Base-by-base conservation (phyloP, 2,329 filamentous ascomycete genomes). In the Fusarium anthophilum region DNA sequence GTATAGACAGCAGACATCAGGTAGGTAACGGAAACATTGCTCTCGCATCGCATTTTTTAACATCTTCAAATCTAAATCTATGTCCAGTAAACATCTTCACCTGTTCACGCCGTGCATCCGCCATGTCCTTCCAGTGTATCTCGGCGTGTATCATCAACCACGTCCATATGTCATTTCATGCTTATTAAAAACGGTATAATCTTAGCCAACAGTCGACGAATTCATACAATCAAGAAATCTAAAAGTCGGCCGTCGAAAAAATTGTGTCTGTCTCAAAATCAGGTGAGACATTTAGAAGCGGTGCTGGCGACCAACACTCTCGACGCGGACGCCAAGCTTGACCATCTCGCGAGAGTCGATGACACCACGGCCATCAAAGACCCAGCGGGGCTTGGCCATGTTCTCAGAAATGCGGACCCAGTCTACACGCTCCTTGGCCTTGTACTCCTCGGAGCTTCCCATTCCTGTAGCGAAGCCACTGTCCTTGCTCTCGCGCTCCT, bases 341-440 rank as follows among this genome's bases (percentile, higher is more conserved):
- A 82, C 81, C 83, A 89, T 85, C 72, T 84, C 82, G 28, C 80
- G 79, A 24, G 82, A 83, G 72, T 89, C 86, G 53, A 89, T 84
- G 37, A 89, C 84, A 44, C 87, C 87, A 62, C 86, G 86, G n/a
- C 88, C 88, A 67, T 90, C 87, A 80, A 90, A 90, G 32, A 89
- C 81, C 86, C 87, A 89, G 64, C 84, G 86, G 17, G 88, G 87
- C 80, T 86, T 85, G 55, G 82, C 82, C 87, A 89, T 89, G 71
- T 80, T 79, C 59, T 82, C 78, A 50, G 86, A 82, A 48, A 89
- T 86, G 79, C 81, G 84, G 62, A 81, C 82, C 87, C 88, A 90
- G 81, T 89, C 86, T 24, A 89, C 77, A 43, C 80, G 82, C 78
- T 86, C 86, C 79, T 85, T 87, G 61, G 82, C 73, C 73, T 83